These are phyloP conservation scores for Fusarium goolgardi DNA, from an alignment of 2,329 filamentous ascomycete species.

Conservation along the genomic window DNA sequence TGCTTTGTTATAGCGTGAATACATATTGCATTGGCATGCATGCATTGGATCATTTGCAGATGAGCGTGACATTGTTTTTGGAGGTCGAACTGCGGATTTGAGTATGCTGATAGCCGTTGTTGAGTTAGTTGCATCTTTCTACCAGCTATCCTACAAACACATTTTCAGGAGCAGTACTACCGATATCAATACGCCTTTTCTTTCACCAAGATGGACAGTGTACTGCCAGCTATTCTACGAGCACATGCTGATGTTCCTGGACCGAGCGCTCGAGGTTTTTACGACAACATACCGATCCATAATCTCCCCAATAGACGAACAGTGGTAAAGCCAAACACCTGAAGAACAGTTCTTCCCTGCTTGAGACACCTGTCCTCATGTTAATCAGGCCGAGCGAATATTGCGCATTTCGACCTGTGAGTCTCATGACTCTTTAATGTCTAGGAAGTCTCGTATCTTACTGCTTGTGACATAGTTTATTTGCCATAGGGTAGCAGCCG, in stretches of 20 bases:
- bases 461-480: not conserved
- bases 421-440: not conserved
- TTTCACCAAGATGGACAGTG: too few relatives aligned
- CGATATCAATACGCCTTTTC: too few relatives aligned
- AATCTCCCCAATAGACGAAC: too few relatives aligned
- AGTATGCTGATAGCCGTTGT: too few relatives aligned
- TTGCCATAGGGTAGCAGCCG: not conserved
- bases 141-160: too few relatives aligned
- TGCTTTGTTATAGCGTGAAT: constrained; percentile 10
- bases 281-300: rapidly evolving
- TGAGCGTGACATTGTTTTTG: not conserved
- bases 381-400: not conserved
- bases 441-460: too few relatives aligned
- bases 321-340: not conserved
- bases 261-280: too few relatives aligned
- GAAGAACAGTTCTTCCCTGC: not conserved
- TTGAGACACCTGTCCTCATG: not conserved
- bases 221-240: too few relatives aligned
- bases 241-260: not conserved
- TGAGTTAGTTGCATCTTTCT: too few relatives aligned
- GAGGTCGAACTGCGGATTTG: not conserved
- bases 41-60: not conserved
- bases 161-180: too few relatives aligned
- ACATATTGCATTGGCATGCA: not conserved
- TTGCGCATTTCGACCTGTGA: not conserved